Conservation (phyloP, 306 rosid genomes). For the Prunus padus region DNA sequence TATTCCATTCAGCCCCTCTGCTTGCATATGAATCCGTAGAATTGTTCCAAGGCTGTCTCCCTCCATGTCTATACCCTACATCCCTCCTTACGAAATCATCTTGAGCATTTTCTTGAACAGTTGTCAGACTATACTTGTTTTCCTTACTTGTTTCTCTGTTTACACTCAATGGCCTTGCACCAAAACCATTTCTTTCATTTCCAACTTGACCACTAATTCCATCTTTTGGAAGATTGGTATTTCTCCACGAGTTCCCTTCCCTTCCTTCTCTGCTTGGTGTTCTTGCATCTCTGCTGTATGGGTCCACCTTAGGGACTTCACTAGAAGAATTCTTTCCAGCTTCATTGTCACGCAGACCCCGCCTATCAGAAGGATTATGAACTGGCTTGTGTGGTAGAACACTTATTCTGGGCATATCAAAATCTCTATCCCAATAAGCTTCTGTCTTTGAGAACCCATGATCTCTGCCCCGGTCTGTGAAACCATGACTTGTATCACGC, state of each 20-base stretch:
- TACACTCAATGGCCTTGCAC: constrained; percentile 42
- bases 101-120: constrained; percentile 46
- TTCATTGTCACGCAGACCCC: constrained; percentile 75
- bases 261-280: constrained; percentile 55
- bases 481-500: constrained; percentile 83
- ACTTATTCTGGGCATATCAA: constrained; percentile 77
- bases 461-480: constrained; percentile 62
- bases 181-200: constrained; percentile 49
- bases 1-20: constrained; percentile 46
- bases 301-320: constrained; percentile 64
- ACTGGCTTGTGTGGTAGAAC: constrained; percentile 59
- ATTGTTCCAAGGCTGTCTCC: constrained; percentile 65
- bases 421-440: constrained; percentile 72
- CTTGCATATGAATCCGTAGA: constrained; percentile 43
- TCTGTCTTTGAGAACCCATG: constrained; percentile 59
- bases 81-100: constrained; percentile 62
- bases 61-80: constrained; percentile 59
- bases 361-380: constrained; percentile 46
- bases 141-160: constrained; percentile 50
- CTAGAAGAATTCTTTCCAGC: constrained; percentile 64
- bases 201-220: constrained; percentile 42
- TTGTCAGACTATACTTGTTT: constrained; percentile 43
- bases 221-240: constrained; percentile 47
- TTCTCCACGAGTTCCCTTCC: constrained; percentile 72
- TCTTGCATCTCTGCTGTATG: constrained; percentile 46